Base-by-base conservation (phyloP, 106 monocot genomes). In the Chionographis japonica region DNA sequence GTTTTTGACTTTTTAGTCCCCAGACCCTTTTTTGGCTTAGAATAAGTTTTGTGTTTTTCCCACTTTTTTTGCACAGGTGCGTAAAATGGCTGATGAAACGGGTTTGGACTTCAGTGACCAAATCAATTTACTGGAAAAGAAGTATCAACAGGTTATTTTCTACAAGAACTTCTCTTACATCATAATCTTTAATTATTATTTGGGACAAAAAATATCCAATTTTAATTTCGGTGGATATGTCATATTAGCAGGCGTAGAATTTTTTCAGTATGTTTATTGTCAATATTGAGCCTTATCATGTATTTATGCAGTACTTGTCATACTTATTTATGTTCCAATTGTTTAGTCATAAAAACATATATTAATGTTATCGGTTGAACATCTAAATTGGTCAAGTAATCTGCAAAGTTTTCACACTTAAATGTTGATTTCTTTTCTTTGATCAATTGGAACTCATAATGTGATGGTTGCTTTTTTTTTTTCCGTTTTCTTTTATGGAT, bases 71-170 rank as follows among this genome's bases (percentile, higher is more conserved):
- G 67, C 54, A 43, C 74, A 91, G 91, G 91, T 91, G 40, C 84
- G 86, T 15, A 87, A 75, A 72, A 84, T 91, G 86, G 91, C 91
- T 39, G 74, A 84, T 81, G 86, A 91, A 72, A 91, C 84, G 77
- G 86, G 84, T 72, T 73, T 91, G 72, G 91, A 87, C 60, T 87
- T 91, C 77, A 91, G 81, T 52, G 79, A 84, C 61, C 81, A 91
- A 77, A 91, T 91, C n/a, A 87, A 67, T 74, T 74, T 69, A 57
- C 57, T 91, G 81, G 91, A 91, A 84, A 84, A 52, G 62, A 91
- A 91, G 52, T 91, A 91, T 61, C 91, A 91, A 56, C 84, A 91
- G 87, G 90, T 86, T 63, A 11, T 13, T 20, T 62, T 63, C 41
- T 35, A 46, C 54, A 41, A 52, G 50, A 51, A 2, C 17, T 70